Base-by-base conservation (phyloP, 306 rosid species). In the Inga laurina region DNA sequence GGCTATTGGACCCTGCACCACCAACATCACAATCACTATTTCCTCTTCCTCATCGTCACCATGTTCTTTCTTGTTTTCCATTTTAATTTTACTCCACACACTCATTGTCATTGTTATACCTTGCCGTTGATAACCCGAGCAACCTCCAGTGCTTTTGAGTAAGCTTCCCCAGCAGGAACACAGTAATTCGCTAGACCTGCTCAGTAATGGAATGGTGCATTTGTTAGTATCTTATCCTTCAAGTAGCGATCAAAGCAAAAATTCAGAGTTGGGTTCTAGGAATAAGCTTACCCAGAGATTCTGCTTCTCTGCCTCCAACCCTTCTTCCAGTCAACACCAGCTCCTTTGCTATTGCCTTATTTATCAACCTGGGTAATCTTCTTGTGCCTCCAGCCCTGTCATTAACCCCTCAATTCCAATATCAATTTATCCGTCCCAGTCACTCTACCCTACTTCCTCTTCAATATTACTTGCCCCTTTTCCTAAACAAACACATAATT, bases 371-470 rank as follows among this genome's bases (percentile, higher is more conserved):
- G 68, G 96, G 96, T 57, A 92, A 92, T 70, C 90, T 77, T 51
- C 87, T 87, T 4, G 96, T 92, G 48, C 87, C 96, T 48, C 96
- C 94, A 11, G 96, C 96, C 82, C 96, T 92, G 91, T 44, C 18
- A 67, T 82, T 65, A 74, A 8, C 27, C 57, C 86, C 43, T 22
- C 21, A 65, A 71, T 71, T 74, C 65, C 76, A 48, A 34, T 61
- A 72, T 70, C 19, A 70, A 39, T n/a, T 41, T 21, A 71, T 71
- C 21, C 22, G n/a, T 39, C 30, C 48, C 44, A 16, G 34, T 13
- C n/a, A 11, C 37, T 65, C 39, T 16, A 13, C 14, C 70, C 39
- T 32, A 16, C 41, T 14, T 32, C 32, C 21, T 32, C 10, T 10
- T 62, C 69, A 62, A 27, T 30, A 27, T 30, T 16, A 66, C 10